phyloP scores from a whole-genome alignment of 345 rosid genomes.

The Gynandropsis gynandra region DNA sequence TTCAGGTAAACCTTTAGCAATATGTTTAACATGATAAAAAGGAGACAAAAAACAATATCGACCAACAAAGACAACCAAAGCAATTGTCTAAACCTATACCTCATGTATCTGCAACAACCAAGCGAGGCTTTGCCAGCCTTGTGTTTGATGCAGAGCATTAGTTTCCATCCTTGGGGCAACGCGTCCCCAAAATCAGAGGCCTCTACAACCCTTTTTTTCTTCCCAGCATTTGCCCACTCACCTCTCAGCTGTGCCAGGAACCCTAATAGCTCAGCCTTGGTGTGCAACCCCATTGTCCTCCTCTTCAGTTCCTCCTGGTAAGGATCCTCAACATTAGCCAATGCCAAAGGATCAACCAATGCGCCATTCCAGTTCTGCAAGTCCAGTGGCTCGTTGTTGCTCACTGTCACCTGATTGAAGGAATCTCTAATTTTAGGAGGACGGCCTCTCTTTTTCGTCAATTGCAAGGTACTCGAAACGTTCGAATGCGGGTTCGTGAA shows the following conservation, averaged over 20 bases:
- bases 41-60: not conserved
- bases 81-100: slow-evolving; percentile 34
- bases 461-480: not conserved
- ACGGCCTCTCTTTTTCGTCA: slow-evolving; percentile 63
- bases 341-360: slow-evolving; percentile 27
- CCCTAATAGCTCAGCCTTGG: slow-evolving; percentile 39
- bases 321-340: slow-evolving; percentile 36
- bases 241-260: slow-evolving; percentile 51
- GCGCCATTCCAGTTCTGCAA: slow-evolving; percentile 27
- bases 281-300: slow-evolving; percentile 41
- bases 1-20: no score
- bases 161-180: slow-evolving; percentile 65
- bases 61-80: slow-evolving; percentile 1
- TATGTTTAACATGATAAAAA: slow-evolving; percentile 6
- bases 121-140: slow-evolving; percentile 38
- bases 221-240: slow-evolving; percentile 54
- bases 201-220: slow-evolving; percentile 55
- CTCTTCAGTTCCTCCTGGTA: slow-evolving; percentile 51
- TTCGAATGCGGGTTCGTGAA: slow-evolving; percentile 11
- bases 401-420: not conserved
- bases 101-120: slow-evolving; percentile 53
- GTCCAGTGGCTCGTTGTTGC: slow-evolving; percentile 7
- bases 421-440: slow-evolving; percentile 36
- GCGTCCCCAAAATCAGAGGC: slow-evolving; percentile 45
- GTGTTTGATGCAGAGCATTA: slow-evolving; percentile 51